Evolutionary conservation across 768 basidiomycete species (phyloP), one percentile per base, ranked within the genome.

Genomic region (Calvatia gigantea): DNA sequence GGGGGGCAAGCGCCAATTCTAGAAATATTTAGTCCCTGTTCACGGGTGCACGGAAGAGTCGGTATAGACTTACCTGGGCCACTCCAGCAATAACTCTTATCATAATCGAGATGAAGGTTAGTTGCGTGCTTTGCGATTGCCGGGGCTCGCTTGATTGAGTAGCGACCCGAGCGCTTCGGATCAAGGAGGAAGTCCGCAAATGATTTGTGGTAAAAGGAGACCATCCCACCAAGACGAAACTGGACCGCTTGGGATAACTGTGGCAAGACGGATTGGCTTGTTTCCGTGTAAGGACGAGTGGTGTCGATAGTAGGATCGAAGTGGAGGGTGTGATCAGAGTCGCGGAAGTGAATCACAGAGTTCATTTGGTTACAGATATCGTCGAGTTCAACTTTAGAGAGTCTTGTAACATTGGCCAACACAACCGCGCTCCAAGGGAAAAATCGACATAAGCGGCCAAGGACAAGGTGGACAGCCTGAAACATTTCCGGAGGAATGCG

Each of bases 181-280:
- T 54, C 42, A 12, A 11, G 29, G 31, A 54, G 52, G 38, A 54
- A 54, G 33, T 54, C 52, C 29, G 2, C 33, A 27, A 54, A 54
- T n/a, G 52, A 54, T 54, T 45, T 54, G 1, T 54, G 52, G 21
- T 35, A 37, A 7, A 54, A 23, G 6, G 17, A 21, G 29, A 48
- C 17, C 6, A 27, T 19, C 6, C 46, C 46, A 9, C 46, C 46
- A 1, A 48, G 46, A 11, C 46, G 46, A 11, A 31, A 48, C 8
- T 21, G 19, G 6, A 17, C 3, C 46, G 9, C 29, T 21, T 17
- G 17, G 15, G 31, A 28, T 28, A 28, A 31, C 17, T 27, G 2
- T 50, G 23, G 15, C 15, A 48, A 8, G 23, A 25, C 35, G 33
- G 42, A 43, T 15, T 31, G 12, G 28, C 21, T 6, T 29, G 41